Base-by-base conservation (phyloP, 768 basidiomycete genomes). In the Pleurotus giganteus region DNA sequence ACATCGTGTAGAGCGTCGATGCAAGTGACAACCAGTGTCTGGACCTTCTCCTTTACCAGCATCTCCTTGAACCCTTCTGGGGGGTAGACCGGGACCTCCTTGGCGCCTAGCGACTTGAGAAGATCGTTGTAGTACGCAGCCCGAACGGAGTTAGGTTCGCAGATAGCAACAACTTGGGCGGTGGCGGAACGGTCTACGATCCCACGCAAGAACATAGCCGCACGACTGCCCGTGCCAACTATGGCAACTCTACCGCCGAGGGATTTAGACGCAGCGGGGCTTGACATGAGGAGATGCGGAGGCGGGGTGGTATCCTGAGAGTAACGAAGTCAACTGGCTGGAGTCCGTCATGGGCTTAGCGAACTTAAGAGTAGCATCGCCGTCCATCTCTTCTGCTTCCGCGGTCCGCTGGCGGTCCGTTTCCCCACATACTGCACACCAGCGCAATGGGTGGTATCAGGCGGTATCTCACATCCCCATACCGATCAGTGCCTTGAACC, bases 11-110 rank as follows among this genome's bases (percentile, higher is more conserved):
- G 65, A 12, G 75, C 72, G 58, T 81, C 79, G 28, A 80, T 67
- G 46, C 77, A 79, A 4, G 78, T 80, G 2, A 81, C 69, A 1
- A 81, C 77, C 4, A 79, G 64, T n/a, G 70, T 71, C 50, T 79
- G 74, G 21, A 80, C 74, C 26, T 69, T 71, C 60, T 76, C 74
- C 51, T 71, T 71, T 43, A 69, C 61, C 56, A 81, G 63, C 78
- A 80, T 81, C 56, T 70, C 67, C 55, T 63, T 61, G 67, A 74
- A 81, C 32, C 71, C 63, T 24, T 72, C 72, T 8, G 75, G 70
- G 53, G 69, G 60, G 62, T 73, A 73, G 19, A 78, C 70, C 12
- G 73, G 74, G 27, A 74, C 74, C 7, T 32, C 41, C 0, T 67
- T 65, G 41, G 72, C 71, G 3, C 74, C 75, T 9, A 77, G 68